phyloP scores from a whole-genome alignment of 208 protist genomes.

The Novymonas esmeraldas region DNA sequence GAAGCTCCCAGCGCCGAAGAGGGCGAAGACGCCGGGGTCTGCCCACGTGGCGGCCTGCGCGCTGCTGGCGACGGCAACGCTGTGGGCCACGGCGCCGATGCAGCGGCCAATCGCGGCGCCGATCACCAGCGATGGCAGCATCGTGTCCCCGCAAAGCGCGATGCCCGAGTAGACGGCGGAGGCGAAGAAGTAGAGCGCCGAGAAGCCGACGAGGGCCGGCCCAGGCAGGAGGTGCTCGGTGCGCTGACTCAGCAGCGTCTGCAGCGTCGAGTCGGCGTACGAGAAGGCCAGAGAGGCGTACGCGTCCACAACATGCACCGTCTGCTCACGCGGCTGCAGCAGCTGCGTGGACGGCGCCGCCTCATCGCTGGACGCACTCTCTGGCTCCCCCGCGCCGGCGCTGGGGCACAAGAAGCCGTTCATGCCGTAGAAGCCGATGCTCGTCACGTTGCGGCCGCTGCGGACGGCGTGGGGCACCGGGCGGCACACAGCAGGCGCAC shows the following conservation, averaged over 20 bases:
- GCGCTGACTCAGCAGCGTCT: slow-evolving; percentile 49
- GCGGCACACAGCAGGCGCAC: slow-evolving; percentile 29
- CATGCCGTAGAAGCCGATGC: slow-evolving; percentile 55
- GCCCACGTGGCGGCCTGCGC: slow-evolving; percentile 33
- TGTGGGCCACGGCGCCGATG: slow-evolving; percentile 26
- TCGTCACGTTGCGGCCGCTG: slow-evolving; percentile 41
- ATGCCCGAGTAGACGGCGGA: slow-evolving; percentile 54
- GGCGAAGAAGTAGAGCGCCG: slow-evolving; percentile 42
- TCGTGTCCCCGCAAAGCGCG: slow-evolving; percentile 31
- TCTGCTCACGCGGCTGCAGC: slow-evolving; percentile 14
- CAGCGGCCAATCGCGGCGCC: slow-evolving; percentile 47
- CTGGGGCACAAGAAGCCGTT: slow-evolving; percentile 49
- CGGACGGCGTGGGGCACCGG: slow-evolving; percentile 37
- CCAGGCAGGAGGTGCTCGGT: slow-evolving; percentile 39
- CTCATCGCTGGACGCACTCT: not conserved
- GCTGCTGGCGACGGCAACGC: not conserved
- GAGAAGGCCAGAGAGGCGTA: slow-evolving; percentile 62
- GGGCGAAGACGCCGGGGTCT: slow-evolving; percentile 56
- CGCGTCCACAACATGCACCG: slow-evolving; percentile 40
- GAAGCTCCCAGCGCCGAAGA: slow-evolving; percentile 69
- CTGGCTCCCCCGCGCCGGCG: not conserved
- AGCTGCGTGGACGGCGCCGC: slow-evolving; percentile 30
- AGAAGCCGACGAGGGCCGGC: slow-evolving; percentile 38
- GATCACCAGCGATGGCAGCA: slow-evolving; percentile 38
- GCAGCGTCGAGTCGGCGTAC: slow-evolving; percentile 51